phyloP scores from a whole-genome alignment of 495 filamentous ascomycete genomes.

The Xylaria telfairii region DNA sequence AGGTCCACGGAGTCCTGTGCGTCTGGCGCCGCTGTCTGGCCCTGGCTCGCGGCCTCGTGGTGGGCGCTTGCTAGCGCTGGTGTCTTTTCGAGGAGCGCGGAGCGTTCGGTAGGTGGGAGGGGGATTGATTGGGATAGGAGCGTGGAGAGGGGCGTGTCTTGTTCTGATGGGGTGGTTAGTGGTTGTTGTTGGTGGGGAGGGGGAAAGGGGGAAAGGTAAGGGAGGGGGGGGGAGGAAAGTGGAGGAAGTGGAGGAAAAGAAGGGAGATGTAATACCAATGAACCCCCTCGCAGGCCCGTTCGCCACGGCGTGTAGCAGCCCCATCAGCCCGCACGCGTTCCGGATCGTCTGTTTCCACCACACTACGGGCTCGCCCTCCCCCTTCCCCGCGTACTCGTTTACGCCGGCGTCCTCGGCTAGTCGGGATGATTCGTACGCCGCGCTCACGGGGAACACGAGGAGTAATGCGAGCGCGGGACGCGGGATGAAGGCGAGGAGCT shows the following conservation, averaged over 20 bases:
- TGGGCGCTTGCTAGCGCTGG: constrained; percentile 75
- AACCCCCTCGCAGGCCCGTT: constrained; percentile 52
- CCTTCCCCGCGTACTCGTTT: constrained; percentile 43
- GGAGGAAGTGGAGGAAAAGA: not conserved
- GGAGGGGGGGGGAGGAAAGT: not conserved
- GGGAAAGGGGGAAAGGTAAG: not conserved
- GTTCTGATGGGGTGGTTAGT: constrained; percentile 38
- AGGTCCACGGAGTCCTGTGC: constrained; percentile 72
- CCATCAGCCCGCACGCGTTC: constrained; percentile 87
- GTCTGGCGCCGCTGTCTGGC: constrained; percentile 74
- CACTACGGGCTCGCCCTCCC: constrained; percentile 57
- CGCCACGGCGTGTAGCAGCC: constrained; percentile 75
- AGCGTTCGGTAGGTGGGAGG: constrained; percentile 62
- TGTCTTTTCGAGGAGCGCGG: constrained; percentile 75
- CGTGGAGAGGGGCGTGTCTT: constrained; percentile 46
- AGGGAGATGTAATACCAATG: constrained; percentile 40
- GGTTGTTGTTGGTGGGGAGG: not conserved
- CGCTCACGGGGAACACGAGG: constrained; percentile 82
- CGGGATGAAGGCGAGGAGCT: constrained; percentile 79
- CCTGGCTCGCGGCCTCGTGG: constrained; percentile 69
- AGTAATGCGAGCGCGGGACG: constrained; percentile 83
- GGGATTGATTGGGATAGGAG: constrained; percentile 55
- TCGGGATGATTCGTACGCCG: constrained; percentile 70
- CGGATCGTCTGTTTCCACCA: constrained; percentile 95
- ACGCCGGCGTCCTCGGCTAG: constrained; percentile 66